Evolutionary conservation across 345 rosid species (phyloP), one percentile per base, ranked within the genome.

Genomic region (Hevea brasiliensis): DNA sequence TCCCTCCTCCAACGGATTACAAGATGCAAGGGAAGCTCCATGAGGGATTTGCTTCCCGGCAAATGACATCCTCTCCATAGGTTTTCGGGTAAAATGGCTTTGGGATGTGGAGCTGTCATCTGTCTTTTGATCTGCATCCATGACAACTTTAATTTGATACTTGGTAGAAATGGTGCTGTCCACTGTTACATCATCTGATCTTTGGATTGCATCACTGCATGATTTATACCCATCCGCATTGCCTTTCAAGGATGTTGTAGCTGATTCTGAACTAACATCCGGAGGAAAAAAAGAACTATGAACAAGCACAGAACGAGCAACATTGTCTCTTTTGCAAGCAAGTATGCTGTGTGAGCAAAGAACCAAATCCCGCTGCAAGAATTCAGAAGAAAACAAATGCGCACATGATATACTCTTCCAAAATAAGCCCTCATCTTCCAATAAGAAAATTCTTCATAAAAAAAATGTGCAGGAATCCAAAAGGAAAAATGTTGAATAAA

Each of bases 121-220:
- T 13, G 90, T 84, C 81, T 84, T 93, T 76, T 84, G 97, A 72
- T 88, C 92, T 4, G 70, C 68, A 58, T 87, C 92, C 85, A 77
- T 82, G 23, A 76, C 82, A 70, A 87, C 86, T 81, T 82, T 93
- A 72, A 81, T 72, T 57, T 82, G 83, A 56, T 77, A 87, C 82
- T 89, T 88, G 73, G 81, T 87, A 70, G 90, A 84, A 71, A 82
- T 72, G 64, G 84, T 82, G 79, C 98, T 92, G 71, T 93, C 97
- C 68, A 87, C 90, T 54, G 97, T 91, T 48, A 91, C 77, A 77
- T 96, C 99, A 87, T 91, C 98, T n/a, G 98, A 93, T 77, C 87
- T 87, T 83, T 93, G 98, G 65, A 88, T 75, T 37, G 91, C 87
- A 80, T 91, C 97, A 53, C 86, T 89, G 77, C 89, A 89, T 41